phyloP scores from a whole-genome alignment of 768 basidiomycete genomes.

The Termitomyces heimii region DNA sequence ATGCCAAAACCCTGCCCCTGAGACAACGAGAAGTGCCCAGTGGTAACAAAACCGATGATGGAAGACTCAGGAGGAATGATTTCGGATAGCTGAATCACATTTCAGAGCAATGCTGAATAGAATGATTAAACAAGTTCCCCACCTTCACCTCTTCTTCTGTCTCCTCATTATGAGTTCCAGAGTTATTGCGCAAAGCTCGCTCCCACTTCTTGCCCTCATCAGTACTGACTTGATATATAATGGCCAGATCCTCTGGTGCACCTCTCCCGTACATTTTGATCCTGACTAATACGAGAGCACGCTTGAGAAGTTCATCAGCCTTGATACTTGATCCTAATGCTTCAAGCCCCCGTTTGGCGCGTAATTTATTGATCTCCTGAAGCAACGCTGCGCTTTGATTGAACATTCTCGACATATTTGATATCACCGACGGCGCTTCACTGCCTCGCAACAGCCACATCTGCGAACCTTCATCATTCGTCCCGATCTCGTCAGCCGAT shows the following conservation, averaged over 20 bases:
- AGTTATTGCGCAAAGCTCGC: slow-evolving; percentile 19
- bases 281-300: slow-evolving; percentile 64
- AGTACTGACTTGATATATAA: slow-evolving; percentile 61
- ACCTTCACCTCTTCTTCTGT: slow-evolving; percentile 24
- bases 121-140: background rate
- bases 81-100: slow-evolving; percentile 36
- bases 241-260: slow-evolving; percentile 65
- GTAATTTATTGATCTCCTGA: slow-evolving; percentile 51
- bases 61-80: slow-evolving; percentile 31
- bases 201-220: slow-evolving; percentile 46
- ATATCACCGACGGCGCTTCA: slow-evolving; percentile 39
- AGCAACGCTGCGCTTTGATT: slow-evolving; percentile 40
- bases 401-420: slow-evolving; percentile 29
- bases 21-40: slow-evolving; percentile 76
- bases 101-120: background rate
- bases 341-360: slow-evolving; percentile 46
- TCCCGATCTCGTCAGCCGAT: slow-evolving; percentile 18
- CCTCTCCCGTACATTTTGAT: slow-evolving; percentile 63
- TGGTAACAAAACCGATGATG: slow-evolving; percentile 80
- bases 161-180: slow-evolving; percentile 15
- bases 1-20: slow-evolving; percentile 76
- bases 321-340: slow-evolving; percentile 26
- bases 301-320: slow-evolving; percentile 42
- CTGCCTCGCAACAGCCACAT: slow-evolving; percentile 73
- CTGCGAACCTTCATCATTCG: slow-evolving; percentile 15